These are phyloP conservation scores for Suillus subaureus DNA, from an alignment of 768 basidiomycete genomes.

Conservation along the genomic window DNA sequence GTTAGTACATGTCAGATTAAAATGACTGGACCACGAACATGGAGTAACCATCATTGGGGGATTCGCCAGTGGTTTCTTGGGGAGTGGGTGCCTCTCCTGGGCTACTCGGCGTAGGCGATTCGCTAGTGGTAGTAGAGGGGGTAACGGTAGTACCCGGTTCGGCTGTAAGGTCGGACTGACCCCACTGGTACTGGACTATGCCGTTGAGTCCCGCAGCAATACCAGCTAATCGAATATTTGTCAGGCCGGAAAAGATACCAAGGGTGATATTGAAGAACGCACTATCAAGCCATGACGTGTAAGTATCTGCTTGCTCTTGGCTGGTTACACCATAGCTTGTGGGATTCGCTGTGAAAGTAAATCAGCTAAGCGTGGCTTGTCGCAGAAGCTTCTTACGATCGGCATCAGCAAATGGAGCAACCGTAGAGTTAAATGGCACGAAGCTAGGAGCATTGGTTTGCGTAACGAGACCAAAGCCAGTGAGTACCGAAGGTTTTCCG, in stretches of 20 bases:
- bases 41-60: conserved; percentile 69
- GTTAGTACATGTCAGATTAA: conserved; percentile 9
- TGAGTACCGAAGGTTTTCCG: conserved; percentile 55
- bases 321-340: conserved; percentile 51
- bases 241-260: background rate
- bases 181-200: conserved; percentile 48
- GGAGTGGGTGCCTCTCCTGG: conserved; percentile 32
- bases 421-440: conserved; percentile 62
- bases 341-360: conserved; percentile 16
- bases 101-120: background rate
- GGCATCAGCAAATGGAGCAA: conserved; percentile 43
- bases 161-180: conserved; percentile 51
- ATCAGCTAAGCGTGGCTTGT: background rate
- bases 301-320: conserved; percentile 53
- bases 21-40: conserved; percentile 24
- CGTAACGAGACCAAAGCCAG: conserved; percentile 66
- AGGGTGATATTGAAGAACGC: conserved; percentile 18
- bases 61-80: conserved; percentile 44
- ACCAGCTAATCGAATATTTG: conserved; percentile 36
- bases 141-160: conserved; percentile 48
- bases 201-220: conserved; percentile 37
- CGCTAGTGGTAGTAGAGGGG: conserved; percentile 25
- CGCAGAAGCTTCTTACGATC: conserved; percentile 18
- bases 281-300: conserved; percentile 55
- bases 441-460: conserved; percentile 52